Base-by-base conservation (phyloP, 352 stramenopile genomes). In the Phytophthora tentaculata region DNA sequence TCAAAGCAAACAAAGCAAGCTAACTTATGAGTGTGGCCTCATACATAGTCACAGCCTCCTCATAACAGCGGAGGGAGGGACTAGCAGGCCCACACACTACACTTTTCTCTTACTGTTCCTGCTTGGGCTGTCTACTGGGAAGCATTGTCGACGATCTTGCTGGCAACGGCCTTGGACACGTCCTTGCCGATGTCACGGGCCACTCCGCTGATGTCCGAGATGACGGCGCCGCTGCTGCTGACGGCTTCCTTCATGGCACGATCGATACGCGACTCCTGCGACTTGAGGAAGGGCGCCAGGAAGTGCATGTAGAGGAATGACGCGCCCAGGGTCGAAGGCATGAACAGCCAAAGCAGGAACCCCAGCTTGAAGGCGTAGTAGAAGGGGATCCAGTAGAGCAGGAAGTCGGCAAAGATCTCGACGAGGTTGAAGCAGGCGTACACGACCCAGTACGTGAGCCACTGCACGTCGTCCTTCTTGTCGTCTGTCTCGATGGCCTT, bases 341-440 rank as follows among this genome's bases (percentile, higher is more conserved):
- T 90, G 83, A 99, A 98, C 32, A 97, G 84, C 95, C 96, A 99
- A 20, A 99, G 76, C 56, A 99, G 86, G 82, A 99, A 99, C 50
- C 95, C 96, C 22, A 99, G 70, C 87, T 99, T 99, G 84, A 99
- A 98, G 13, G 94, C 90, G 75, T 98, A 99, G 83, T 99, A 99
- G 78, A 99, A 99, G 16, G 97, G 97, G 76, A 99, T 98, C 95
- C 94, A 98, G 77, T 98, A 98, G 5, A 99, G 77, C 41, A 99
- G 74, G 48, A 98, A 94, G 74, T 98, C 94, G n/a, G 88, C 84
- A 73, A 99, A 99, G 28, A 97, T 88, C 79, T 99, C 97, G 39
- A 99, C 83, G 48, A 99, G 90, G 68, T 91, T 98, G 81, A 99
- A 99, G 79, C 97, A 98, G 13, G 94, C 91, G 80, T 98, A 99